Base-by-base conservation (phyloP, 2,329 filamentous ascomycete genomes). In the Fusarium burgessii region DNA sequence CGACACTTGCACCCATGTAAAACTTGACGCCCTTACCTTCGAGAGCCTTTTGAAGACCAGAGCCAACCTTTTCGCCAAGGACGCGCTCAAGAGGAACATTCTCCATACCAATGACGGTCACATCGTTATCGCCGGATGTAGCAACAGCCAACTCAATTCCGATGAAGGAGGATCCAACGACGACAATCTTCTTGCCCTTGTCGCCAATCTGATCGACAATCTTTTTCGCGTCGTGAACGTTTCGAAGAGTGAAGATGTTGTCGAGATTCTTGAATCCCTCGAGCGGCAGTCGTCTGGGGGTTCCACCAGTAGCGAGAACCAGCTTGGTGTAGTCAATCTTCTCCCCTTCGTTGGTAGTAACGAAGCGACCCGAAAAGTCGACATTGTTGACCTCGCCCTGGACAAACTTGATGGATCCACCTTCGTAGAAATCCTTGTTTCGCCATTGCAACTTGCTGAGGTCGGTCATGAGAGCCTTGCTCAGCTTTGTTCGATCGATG, bases 81-180 rank as follows among this genome's bases (percentile, higher is more conserved):
- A 99, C 90, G 23, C 93, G 89, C 80, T 97, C 93, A 71, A 98
- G 88, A 1, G 96, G 95, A 15, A 90, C 90, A 64, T 89, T 89
- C 78, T 97, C 94, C 92, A 95, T 95, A 40, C 96, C 96, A 25
- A 99, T 85, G 42, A 98, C 90, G 11, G 92, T 92, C 18, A 99
- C 94, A 12, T 91, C 84, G 79, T 99, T 97, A 76, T 92, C 92
- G 75, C 92, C 92, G 46, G 88, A 83, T 0, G 92, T 91, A 1
- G 97, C 91, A 70, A 95, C 96, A 67, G 93, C 95, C n/a, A 97
- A 89, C 81, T 99, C 96, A 93, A 99, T 97, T 42, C 96, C 96
- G 77, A 99, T 99, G 81, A 99, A 99, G 1, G 94, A 97, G 64
- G 92, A 95, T 42, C 96, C 96, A 58, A 99, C 86, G 17, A 99